Conservation (phyloP, 202 grass and related monocot genomes). For the Tripidium arundinaceum region DNA sequence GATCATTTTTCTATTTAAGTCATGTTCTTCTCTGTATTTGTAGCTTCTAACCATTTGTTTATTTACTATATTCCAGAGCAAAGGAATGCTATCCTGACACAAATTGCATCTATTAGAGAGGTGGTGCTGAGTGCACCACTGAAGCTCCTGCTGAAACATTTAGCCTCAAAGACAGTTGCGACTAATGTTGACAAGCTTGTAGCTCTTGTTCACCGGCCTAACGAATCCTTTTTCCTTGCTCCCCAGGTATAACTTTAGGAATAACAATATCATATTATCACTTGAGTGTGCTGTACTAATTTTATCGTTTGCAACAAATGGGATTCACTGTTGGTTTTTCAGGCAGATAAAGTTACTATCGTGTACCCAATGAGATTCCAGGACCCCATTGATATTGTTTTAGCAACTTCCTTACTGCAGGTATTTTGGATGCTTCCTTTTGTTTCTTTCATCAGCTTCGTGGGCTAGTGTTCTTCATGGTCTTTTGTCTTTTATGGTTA, state of each 20-base stretch:
- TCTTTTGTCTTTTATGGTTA: neutral
- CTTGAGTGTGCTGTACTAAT: conserved; percentile 1
- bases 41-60: conserved; percentile 16
- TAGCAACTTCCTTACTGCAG: conserved; percentile 95
- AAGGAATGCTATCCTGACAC: conserved; percentile 72
- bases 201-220: conserved; percentile 93
- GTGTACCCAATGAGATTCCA: conserved; percentile 98
- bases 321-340: conserved; percentile 17
- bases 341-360: conserved; percentile 85
- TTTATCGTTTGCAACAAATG: neutral
- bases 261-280: neutral
- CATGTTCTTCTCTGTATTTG: neutral
- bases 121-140: conserved; percentile 91
- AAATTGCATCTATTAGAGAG: conserved; percentile 97
- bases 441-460: conserved; percentile 1
- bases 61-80: conserved; percentile 67
- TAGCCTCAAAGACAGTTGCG: conserved; percentile 68
- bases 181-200: conserved; percentile 73
- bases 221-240: conserved; percentile 92
- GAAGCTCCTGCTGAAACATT: conserved; percentile 78
- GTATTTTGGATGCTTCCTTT: conserved; percentile 43
- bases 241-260: conserved; percentile 61
- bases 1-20: conserved; percentile 17
- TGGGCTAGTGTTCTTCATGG: conserved; percentile 4
- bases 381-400: conserved; percentile 89